Evolutionary conservation across 2,329 filamentous ascomycete genomes (phyloP), one percentile per base, ranked within the genome.

Genomic region (Nothophoma quercina): DNA sequence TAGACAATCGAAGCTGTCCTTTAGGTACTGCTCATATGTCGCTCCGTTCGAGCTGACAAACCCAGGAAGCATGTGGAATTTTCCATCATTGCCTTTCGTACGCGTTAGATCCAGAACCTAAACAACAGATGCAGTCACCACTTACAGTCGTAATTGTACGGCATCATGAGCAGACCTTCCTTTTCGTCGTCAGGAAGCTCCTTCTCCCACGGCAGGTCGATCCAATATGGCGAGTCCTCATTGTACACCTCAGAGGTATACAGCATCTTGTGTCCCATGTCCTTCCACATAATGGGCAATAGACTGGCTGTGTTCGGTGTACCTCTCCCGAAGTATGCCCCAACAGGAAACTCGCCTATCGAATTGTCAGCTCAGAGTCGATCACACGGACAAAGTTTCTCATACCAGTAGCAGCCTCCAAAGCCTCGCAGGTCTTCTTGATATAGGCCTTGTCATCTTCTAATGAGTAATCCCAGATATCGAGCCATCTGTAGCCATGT

Each of bases 181-280:
- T 68, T 83, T 79, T 62, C 79, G 73, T 75, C 63, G 15, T 70
- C 64, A 1, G 68, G 58, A 7, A 70, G 67, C 7, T 75, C 66
- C 5, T 74, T 70, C 68, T 84, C 82, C 36, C 74, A 70, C 0
- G 81, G 80, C 3, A 84, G 69, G 63, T 84, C 81, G 7, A 79
- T 72, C 81, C 81, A 84, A 64, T 84, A 83, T 1, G 82, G 82
- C 13, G 83, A 72, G 54, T 84, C 82, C 58, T 84, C 82, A 18
- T 81, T 80, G 53, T 83, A 84, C 0, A 76, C 77, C 57, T 84
- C 82, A 4, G 72, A 75, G 16, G 75, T 75, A 71, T 80, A 84
- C 0, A 82, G 62, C 3, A 84, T 73, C 52, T 75, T 75, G 42
- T 79, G 75, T 5, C 79, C 78, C 73, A 83, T 77, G 29, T 43